A percentile compares a stretch with the other conserved stretches of the same genome.
Conservation (phyloP, 1,139 yeast species). For the Kurtzmaniella quercitrusa region DNA sequence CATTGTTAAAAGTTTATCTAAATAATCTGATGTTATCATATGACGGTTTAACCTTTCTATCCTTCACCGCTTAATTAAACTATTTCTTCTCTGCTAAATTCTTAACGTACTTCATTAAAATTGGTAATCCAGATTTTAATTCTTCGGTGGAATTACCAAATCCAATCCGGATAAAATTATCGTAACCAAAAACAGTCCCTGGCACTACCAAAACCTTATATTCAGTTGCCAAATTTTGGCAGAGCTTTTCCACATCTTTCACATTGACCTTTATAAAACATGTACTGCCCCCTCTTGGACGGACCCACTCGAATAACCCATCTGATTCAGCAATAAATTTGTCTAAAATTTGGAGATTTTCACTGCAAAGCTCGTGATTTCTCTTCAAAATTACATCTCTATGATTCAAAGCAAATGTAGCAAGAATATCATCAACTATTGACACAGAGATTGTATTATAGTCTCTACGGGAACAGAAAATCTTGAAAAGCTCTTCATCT, state of each 20-base stretch:
- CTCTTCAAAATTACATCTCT: constrained; percentile 30
- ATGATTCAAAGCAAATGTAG: constrained; percentile 39
- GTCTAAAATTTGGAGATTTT: constrained; percentile 33
- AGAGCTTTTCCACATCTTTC: constrained; percentile 27
- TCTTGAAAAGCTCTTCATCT: constrained; percentile 24
- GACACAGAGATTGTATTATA: constrained; percentile 52
- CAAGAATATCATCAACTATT: constrained; percentile 44
- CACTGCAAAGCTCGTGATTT: constrained; percentile 32
- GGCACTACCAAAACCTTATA: constrained; percentile 42
- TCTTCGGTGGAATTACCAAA: constrained; percentile 43
- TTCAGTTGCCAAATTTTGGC: constrained; percentile 31
- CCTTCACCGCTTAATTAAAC: not conserved
- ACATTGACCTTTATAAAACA: constrained; percentile 36
- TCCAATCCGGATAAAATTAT: constrained; percentile 47
- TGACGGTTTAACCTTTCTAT: too few species aligned
- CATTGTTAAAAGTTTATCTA: too few species aligned
- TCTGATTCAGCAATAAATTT: constrained; percentile 25
- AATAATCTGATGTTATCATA: too few species aligned
- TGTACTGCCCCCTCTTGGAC: constrained; percentile 49
- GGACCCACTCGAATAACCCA: constrained; percentile 35
- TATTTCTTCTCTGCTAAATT: too few species aligned
- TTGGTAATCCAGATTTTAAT: constrained; percentile 19
- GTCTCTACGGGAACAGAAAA: constrained; percentile 41
- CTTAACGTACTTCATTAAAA: constrained; percentile 2
- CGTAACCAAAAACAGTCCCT: constrained; percentile 44